phyloP scores from a whole-genome alignment of 1,139 yeast species.

The Lodderomyces margitis region DNA sequence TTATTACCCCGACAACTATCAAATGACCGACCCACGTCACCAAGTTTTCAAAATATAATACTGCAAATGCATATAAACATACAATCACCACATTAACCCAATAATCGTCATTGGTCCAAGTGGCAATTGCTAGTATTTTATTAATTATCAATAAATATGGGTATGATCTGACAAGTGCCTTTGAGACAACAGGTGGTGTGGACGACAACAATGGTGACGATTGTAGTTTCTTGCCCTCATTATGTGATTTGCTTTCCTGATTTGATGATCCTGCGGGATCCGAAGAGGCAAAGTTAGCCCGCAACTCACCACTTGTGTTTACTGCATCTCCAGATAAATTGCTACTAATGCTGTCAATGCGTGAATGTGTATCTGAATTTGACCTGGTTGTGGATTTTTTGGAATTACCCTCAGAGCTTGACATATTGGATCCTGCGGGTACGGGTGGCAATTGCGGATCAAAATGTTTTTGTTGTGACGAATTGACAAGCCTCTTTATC shows the following conservation, averaged over 20 bases:
- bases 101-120: slow-evolving; percentile 89
- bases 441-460: no score
- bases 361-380: slow-evolving; percentile 6
- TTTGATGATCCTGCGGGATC: slow-evolving; percentile 3
- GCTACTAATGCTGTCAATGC: neutral
- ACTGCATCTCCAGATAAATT: slow-evolving; percentile 1
- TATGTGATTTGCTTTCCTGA: neutral
- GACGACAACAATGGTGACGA: slow-evolving; percentile 68
- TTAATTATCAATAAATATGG: slow-evolving; percentile 78
- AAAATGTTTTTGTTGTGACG: no score
- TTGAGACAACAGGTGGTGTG: slow-evolving; percentile 90
- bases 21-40: slow-evolving; percentile 81
- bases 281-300: slow-evolving; percentile 15
- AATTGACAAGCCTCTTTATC: no score
- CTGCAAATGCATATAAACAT: slow-evolving; percentile 53
- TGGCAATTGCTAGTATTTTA: slow-evolving; percentile 64
- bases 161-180: slow-evolving; percentile 76
- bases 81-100: slow-evolving; percentile 73
- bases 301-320: slow-evolving; percentile 8
- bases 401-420: slow-evolving; percentile 1
- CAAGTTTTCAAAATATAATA: slow-evolving; percentile 70
- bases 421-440: no score
- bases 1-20: slow-evolving; percentile 63
- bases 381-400: slow-evolving; percentile 2
- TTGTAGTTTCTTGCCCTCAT: slow-evolving; percentile 31